Evolutionary conservation across 2,329 filamentous ascomycete genomes (phyloP).

Genomic region (Penicillium psychrosexuale): DNA sequence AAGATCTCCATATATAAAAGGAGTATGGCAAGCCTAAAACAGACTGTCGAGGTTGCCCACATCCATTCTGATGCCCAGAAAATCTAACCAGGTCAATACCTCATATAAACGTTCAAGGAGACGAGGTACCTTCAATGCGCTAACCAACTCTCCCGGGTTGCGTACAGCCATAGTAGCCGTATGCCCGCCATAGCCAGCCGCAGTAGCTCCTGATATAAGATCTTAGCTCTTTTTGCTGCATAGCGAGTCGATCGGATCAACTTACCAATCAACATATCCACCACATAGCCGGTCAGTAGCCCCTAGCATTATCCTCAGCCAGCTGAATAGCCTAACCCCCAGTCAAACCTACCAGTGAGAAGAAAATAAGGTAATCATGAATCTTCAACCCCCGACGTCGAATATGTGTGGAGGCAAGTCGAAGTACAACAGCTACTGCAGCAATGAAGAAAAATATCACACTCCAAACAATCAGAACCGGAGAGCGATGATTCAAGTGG

Average conservation of each 20-base stretch:
- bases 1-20: slow-evolving; percentile 14
- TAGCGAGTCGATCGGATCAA: not conserved
- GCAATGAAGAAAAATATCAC: slow-evolving; percentile 3
- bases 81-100: not conserved
- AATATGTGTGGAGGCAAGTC: not conserved
- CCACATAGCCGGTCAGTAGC: slow-evolving; percentile 1
- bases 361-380: slow-evolving; percentile 8
- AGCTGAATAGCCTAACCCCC: not conserved
- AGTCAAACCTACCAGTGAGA: slow-evolving; percentile 3
- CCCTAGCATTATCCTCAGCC: not conserved
- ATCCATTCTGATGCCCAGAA: slow-evolving; percentile 20
- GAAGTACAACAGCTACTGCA: not conserved
- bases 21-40: slow-evolving; percentile 13
- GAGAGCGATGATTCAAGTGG: not conserved
- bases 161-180: not conserved
- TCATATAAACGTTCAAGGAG: too few relatives aligned
- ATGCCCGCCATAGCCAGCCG: slow-evolving; percentile 3
- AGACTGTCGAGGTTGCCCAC: slow-evolving; percentile 11
- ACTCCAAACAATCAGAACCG: slow-evolving; percentile 5
- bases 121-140: slow-evolving; percentile 1
- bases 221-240: not conserved
- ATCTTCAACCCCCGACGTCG: not conserved
- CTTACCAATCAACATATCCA: slow-evolving; percentile 3
- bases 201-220: not conserved
- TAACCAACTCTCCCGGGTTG: not conserved